Evolutionary conservation across 75 land plant species (phyloP).

Genomic region (Selaginella moellendorffii): DNA sequence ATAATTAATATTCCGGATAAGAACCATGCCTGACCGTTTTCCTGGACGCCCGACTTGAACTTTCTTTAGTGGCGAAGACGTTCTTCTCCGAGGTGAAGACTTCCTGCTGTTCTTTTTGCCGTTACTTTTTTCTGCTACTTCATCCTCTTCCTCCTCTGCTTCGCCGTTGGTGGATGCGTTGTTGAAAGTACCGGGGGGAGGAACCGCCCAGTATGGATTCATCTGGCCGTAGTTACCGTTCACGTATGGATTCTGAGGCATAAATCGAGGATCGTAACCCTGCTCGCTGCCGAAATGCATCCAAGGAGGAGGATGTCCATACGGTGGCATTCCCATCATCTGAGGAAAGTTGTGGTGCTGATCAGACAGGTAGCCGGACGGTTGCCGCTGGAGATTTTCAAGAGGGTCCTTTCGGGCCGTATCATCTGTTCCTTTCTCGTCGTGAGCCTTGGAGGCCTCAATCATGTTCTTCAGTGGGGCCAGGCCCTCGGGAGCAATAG

Average conservation of each 20-base stretch:
- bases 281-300: too few relatives aligned
- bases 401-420: background rate
- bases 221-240: background rate
- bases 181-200: background rate
- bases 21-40: slow-evolving; percentile 53
- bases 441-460: background rate
- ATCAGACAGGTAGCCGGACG: background rate
- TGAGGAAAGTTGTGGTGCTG: background rate
- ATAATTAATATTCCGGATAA: slow-evolving; percentile 81
- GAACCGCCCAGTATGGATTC: background rate
- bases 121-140: background rate
- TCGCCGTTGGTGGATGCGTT: background rate
- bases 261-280: too few relatives aligned
- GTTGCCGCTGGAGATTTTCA: too few relatives aligned
- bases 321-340: slow-evolving; percentile 1
- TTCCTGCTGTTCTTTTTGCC: slow-evolving; percentile 22
- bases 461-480: background rate
- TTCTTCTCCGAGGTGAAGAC: slow-evolving; percentile 46
- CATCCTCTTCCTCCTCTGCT: background rate
- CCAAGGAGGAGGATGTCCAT: background rate
- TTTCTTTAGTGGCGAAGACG: slow-evolving; percentile 76
- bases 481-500: background rate
- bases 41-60: slow-evolving; percentile 46
- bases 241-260: background rate
- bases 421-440: background rate